Conservation (phyloP, 2,329 filamentous ascomycete genomes). For the Ascochyta viciae-villosae region DNA sequence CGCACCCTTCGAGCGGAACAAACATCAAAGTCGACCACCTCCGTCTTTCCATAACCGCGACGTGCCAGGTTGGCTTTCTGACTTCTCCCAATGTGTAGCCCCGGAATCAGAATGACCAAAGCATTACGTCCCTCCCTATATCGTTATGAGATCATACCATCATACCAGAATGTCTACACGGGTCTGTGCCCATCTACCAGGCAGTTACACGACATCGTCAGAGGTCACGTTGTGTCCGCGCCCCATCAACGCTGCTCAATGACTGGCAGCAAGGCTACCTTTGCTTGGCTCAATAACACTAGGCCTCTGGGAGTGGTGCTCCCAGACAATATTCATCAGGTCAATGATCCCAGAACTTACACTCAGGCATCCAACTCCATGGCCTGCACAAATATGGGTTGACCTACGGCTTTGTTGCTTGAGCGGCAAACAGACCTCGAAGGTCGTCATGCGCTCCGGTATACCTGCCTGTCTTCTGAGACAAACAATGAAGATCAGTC, state of each 20-base stretch:
- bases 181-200: conserved; percentile 11
- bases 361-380: not conserved
- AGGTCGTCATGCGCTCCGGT: not conserved
- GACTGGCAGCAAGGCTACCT: conserved; percentile 8
- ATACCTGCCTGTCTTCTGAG: conserved; percentile 18
- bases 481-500: conserved; percentile 22
- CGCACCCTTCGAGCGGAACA: conserved; percentile 6
- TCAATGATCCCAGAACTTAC: not conserved
- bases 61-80: not conserved
- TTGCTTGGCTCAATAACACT: not conserved
- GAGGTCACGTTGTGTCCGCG: conserved; percentile 13
- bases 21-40: not conserved
- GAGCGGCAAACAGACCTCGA: not conserved
- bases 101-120: not conserved
- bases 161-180: conserved; percentile 4
- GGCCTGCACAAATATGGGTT: not conserved
- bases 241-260: conserved; percentile 2
- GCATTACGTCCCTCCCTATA: not conserved
- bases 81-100: not conserved
- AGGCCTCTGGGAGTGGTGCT: not conserved
- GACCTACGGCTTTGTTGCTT: not conserved
- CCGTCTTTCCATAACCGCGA: not conserved
- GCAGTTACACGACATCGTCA: conserved; percentile 18
- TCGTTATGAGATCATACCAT: not conserved
- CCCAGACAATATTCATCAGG: not conserved